Base-by-base conservation (phyloP, 2,329 filamentous ascomycete species). In the Tolypocladium guangdongense region DNA sequence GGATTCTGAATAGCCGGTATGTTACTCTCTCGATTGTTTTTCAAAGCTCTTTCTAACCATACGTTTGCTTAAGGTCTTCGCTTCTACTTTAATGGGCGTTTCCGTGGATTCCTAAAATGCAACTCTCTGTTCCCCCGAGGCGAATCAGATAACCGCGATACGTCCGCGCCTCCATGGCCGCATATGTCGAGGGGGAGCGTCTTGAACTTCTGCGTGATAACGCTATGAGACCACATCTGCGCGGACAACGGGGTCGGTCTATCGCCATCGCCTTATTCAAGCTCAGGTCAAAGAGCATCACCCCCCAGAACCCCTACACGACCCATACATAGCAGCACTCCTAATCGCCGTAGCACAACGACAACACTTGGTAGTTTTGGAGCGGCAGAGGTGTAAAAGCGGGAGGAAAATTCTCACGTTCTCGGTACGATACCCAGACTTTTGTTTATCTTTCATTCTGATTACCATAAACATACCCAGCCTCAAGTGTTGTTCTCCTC, bases 251-350 rank as follows among this genome's bases (percentile, higher is more conserved):
- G 32, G 32, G 32, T 33, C 11, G 11, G 5, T 3, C 2, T 14
- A 35, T 35, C 12, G n/a, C 33, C 6, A 2, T 12, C n/a, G 47
- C 47, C 30, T 30, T 50, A 12, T 39, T 38, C 16, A 10, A 7
- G n/a, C 18, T 16, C 8, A 49, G n/a, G 16, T 46, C 41, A 32
- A 37, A 55, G 27, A 32, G 22, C 4, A 18, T 52, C 32, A 45
- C 24, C 16, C 53, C 53, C 22, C 12, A 3, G 24, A 49, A 8
- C 53, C 53, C 18, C 16, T 52, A 2, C 46, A 52, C 8, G 53
- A 55, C 24, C 53, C 53, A 32, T 55, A 54, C 36, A 52, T 55
- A 22, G 37, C 30, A 1, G 53, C 45, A 18, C 33, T 55, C 8
- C 36, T 55, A 30, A 50, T 55, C 45, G 50, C 53, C n/a, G 20